Evolutionary conservation across 2,329 filamentous ascomycete species (phyloP), one percentile per base, ranked within the genome.

Genomic region (Escovopsis weberi): DNA sequence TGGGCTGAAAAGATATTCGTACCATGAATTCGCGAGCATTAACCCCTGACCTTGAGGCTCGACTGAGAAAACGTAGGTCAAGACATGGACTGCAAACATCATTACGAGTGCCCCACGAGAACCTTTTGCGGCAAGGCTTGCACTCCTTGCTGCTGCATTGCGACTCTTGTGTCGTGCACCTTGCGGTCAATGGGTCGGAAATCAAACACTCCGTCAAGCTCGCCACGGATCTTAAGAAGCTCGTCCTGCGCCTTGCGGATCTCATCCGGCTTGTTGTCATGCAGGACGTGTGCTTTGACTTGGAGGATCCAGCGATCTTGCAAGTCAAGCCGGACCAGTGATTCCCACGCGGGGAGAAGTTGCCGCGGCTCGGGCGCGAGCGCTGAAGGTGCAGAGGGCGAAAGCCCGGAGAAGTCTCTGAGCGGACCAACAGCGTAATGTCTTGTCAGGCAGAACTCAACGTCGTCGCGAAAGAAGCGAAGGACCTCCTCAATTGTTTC

Each of bases 231-330:
- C 1, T 56, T 60, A 15, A 68, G 48, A 5, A 81, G 58, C 47
- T 68, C 63, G n/a, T 72, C 70, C 35, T 70, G 66, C 0, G 65
- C 74, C 49, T 74, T 69, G 37, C 69, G 63, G 28, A 78, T 65
- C 52, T 74, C 72, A 33, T 75, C 72, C 0, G 74, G 74, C 41
- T 72, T 69, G 48, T 66, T 72, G 42, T 76, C 73, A 45, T 78
- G 72, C 7, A 67, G 49, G 2, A 78, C 72, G 40, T 73, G 64
- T 2, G 66, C 58, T 45, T 67, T 74, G 44, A 76, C 68, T 33
- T 65, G 66, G 28, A 80, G 60, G 40, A 75, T 65, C 75, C 75
- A 80, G 33, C 65, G 60, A 41, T 63, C 60, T 40, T 67, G 64
- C 34, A 63, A 55, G 49, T 75, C 72, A 12, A 74, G 59, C 0